Evolutionary conservation across 169 alveolate genomes (phyloP).

Genomic region (Plasmodium ovale): DNA sequence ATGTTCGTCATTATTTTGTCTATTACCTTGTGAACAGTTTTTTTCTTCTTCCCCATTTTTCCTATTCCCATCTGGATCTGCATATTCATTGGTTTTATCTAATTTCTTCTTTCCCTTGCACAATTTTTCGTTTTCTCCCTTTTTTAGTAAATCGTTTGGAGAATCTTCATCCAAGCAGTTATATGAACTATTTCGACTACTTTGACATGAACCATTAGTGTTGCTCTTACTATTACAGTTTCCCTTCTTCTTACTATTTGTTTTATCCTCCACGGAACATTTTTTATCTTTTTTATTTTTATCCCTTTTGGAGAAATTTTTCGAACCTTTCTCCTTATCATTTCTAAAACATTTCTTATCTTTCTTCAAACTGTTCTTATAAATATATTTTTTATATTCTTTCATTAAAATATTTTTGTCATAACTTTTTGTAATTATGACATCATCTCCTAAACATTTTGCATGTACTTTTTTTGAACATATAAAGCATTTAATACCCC

Average conservation of each 20-base stretch:
- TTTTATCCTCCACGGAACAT: not conserved
- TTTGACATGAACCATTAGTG: not conserved
- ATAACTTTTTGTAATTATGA: conserved; percentile 39
- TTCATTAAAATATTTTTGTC: conserved; percentile 70
- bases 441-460: conserved; percentile 47
- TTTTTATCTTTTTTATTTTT: not conserved
- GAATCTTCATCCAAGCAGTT: not conserved
- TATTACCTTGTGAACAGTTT: too few species aligned
- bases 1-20: conserved; percentile 22
- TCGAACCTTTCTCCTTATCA: conserved; percentile 3
- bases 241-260: not conserved
- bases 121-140: not conserved
- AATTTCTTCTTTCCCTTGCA: not conserved
- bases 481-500: conserved; percentile 70
- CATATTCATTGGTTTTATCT: too few species aligned
- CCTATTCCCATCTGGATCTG: not conserved
- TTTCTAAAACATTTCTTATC: conserved; percentile 25
- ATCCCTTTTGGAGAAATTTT: not conserved
- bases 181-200: not conserved
- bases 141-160: conserved; percentile 6
- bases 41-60: conserved; percentile 17
- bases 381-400: conserved; percentile 65
- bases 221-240: not conserved
- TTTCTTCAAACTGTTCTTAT: conserved; percentile 54
- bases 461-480: conserved; percentile 71